These are phyloP conservation scores for Cryphonectria nitschkei DNA, from an alignment of 2,329 filamentous ascomycete genomes.

Conservation along the genomic window DNA sequence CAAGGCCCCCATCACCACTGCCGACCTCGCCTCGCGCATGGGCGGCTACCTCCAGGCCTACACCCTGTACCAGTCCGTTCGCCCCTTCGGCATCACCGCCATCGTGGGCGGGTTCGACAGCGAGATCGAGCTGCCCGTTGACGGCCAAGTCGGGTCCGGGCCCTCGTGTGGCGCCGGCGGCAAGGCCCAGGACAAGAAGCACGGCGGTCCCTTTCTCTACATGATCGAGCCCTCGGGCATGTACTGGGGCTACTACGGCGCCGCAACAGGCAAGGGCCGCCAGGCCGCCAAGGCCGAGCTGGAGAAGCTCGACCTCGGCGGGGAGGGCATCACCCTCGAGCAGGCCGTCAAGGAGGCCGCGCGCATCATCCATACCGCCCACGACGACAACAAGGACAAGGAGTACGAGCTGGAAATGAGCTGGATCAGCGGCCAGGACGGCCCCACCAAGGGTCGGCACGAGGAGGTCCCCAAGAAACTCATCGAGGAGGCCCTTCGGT, in stretches of 20 bases:
- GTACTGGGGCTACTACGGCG: slow-evolving; percentile 99
- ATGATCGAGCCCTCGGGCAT: slow-evolving; percentile 98
- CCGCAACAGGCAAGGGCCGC: slow-evolving; percentile 93
- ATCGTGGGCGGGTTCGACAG: slow-evolving; percentile 95
- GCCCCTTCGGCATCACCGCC: slow-evolving; percentile 93
- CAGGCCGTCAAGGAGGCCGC: slow-evolving; percentile 96
- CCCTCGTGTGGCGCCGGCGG: slow-evolving; percentile 81
- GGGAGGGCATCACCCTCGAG: slow-evolving; percentile 74
- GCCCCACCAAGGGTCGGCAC: slow-evolving; percentile 90
- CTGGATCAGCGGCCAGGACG: slow-evolving; percentile 85
- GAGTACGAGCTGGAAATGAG: slow-evolving; percentile 99
- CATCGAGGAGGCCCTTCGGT: slow-evolving; percentile 86
- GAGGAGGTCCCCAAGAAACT: slow-evolving; percentile 91
- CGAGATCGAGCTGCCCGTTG: slow-evolving; percentile 81
- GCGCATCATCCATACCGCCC: slow-evolving; percentile 93
- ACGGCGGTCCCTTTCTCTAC: slow-evolving; percentile 91
- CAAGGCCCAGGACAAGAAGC: slow-evolving; percentile 72
- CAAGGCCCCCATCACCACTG: slow-evolving; percentile 90
- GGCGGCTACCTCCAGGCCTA: slow-evolving; percentile 96
- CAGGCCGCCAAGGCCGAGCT: slow-evolving; percentile 98
- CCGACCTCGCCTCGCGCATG: slow-evolving; percentile 88
- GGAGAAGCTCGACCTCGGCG: slow-evolving; percentile 91
- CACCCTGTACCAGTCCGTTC: slow-evolving; percentile 95
- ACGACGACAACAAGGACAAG: slow-evolving; percentile 99
- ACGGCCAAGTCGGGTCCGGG: slow-evolving; percentile 86